Conservation (phyloP, 768 basidiomycete genomes). For the Hebeloma cylindrosporum region DNA sequence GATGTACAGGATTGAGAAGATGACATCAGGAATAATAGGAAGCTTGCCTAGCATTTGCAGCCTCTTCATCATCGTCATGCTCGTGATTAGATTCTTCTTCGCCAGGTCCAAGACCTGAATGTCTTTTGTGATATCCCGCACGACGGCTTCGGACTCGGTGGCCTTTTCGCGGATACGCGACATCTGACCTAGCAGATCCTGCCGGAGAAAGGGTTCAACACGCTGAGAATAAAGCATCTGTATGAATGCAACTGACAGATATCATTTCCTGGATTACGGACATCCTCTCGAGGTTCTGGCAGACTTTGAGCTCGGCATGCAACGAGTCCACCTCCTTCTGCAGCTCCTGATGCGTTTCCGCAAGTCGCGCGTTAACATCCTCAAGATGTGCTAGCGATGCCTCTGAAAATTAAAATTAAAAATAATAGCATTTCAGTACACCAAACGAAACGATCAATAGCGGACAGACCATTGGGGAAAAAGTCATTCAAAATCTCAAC, state of each 20-base stretch:
- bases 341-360: conserved; percentile 66
- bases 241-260: conserved; percentile 53
- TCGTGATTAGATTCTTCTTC: conserved; percentile 87
- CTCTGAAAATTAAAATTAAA: conserved; percentile 46
- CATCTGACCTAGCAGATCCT: conserved; percentile 96
- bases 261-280: conserved; percentile 94
- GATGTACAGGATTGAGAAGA: neutral
- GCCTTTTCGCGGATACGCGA: conserved; percentile 95
- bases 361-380: conserved; percentile 65
- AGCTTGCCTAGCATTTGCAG: conserved; percentile 87
- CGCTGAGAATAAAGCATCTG: neutral
- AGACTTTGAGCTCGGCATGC: conserved; percentile 62
- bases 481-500: conserved; percentile 62
- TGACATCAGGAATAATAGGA: neutral
- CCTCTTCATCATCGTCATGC: conserved; percentile 87
- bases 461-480: conserved; percentile 72
- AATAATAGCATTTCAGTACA: neutral
- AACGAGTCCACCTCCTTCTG: conserved; percentile 72
- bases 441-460: neutral
- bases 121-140: conserved; percentile 92
- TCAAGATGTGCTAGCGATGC: conserved; percentile 72
- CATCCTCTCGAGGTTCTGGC: conserved; percentile 90
- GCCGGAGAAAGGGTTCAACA: conserved; percentile 1
- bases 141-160: conserved; percentile 94
- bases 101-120: conserved; percentile 93